A percentile compares a stretch with the other conserved stretches of the same genome.
Conservation (phyloP, 441 rosid species). For the Lepidium campestre region DNA sequence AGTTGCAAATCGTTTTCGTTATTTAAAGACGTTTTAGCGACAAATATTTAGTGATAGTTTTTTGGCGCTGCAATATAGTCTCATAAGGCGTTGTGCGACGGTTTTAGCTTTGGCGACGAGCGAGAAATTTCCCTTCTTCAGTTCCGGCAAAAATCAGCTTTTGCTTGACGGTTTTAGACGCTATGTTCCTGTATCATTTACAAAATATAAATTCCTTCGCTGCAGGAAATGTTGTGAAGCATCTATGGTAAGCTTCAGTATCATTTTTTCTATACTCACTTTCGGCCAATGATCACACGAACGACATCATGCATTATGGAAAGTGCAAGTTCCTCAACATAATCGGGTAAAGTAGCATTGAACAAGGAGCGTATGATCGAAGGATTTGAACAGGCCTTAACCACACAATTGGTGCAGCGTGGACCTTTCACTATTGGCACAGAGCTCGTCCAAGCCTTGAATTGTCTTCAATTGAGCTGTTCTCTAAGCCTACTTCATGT, state of each 20-base stretch:
- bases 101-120: constrained; percentile 89
- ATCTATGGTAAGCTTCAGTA: neutral
- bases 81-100: too few relatives aligned
- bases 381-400: constrained; percentile 93
- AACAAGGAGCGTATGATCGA: constrained; percentile 74
- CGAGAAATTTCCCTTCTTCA: constrained; percentile 92
- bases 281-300: constrained; percentile 83
- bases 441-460: too few relatives aligned
- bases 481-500: too few relatives aligned
- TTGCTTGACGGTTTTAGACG: constrained; percentile 79
- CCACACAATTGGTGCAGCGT: too few relatives aligned
- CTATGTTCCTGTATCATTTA: constrained; percentile 59
- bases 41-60: too few relatives aligned
- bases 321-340: constrained; percentile 89
- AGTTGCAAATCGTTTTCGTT: too few relatives aligned
- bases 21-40: too few relatives aligned
- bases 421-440: too few relatives aligned
- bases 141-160: constrained; percentile 83
- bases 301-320: constrained; percentile 97
- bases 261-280: constrained; percentile 43
- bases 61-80: too few relatives aligned
- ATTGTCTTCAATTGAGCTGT: too few relatives aligned
- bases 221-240: neutral
- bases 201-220: constrained; percentile 1
- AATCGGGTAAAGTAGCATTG: constrained; percentile 96